Conservation (phyloP, 805 yeast genomes). For the Peterozyma toletana region DNA sequence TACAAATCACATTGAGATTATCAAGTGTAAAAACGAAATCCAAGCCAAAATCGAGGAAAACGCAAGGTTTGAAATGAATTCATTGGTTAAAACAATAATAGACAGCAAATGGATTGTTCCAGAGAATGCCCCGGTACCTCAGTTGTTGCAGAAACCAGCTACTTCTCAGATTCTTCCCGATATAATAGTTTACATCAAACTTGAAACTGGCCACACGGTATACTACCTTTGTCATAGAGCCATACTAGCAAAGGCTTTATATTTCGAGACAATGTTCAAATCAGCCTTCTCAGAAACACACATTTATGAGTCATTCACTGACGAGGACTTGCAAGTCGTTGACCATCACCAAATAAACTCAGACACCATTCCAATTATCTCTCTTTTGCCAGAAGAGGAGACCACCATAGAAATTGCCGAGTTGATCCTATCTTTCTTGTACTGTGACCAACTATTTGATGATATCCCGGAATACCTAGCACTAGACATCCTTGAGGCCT, state of each 20-base stretch:
- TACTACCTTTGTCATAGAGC: constrained; percentile 62
- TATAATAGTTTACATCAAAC: constrained; percentile 29
- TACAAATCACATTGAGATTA: constrained; percentile 11
- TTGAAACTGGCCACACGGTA: constrained; percentile 13
- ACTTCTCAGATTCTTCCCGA: constrained; percentile 21
- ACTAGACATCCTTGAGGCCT: constrained; percentile 48
- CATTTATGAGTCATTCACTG: constrained; percentile 9
- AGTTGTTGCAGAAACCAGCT: constrained; percentile 23
- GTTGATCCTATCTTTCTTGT: constrained; percentile 45
- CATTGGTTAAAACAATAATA: constrained; percentile 22
- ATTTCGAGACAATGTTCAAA: constrained; percentile 55
- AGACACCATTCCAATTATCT: constrained; percentile 13
- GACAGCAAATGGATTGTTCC: constrained; percentile 7
- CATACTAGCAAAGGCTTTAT: constrained; percentile 53
- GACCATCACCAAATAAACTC: constrained; percentile 14
- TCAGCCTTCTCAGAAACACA: constrained; percentile 36
- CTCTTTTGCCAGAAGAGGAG: constrained; percentile 11
- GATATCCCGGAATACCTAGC: constrained; percentile 40
- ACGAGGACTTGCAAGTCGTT: constrained; percentile 12
- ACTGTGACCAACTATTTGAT: constrained; percentile 45
- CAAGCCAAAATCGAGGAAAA: constrained; percentile 25
- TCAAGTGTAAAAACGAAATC: constrained; percentile 25
- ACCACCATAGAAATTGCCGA: constrained; percentile 33
- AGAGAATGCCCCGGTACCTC: constrained; percentile 19
- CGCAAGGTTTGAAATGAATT: constrained; percentile 26